Base-by-base conservation (phyloP, 1,284 basidiomycete genomes). In the Athelia psychrophila region DNA sequence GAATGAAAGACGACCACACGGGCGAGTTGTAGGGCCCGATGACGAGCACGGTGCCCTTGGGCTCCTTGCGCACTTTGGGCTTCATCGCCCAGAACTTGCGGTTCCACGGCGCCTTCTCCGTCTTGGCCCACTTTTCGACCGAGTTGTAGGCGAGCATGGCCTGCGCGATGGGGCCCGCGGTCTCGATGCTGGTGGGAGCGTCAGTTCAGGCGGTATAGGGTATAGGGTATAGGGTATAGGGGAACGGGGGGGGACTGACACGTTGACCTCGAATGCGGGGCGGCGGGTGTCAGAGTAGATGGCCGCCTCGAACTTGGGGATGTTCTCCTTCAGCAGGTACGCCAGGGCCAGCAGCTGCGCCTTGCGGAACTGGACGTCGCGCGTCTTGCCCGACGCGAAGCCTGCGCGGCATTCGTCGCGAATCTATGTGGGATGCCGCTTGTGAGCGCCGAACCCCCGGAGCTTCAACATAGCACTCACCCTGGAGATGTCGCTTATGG, bases 301-400 rank as follows among this genome's bases (percentile, higher is more conserved):
- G 3, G 81, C 75, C 27, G 74, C 71, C 56, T 73, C 64, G 57
- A 85, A 70, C 13, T 64, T 67, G 9, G 70, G 61, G 35, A 67
- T 59, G 64, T 86, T 83, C 56, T 86, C 83, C 51, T 80, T 70
- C 51, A 85, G 57, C 60, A 86, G 63, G 56, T 75, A 83, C 6
- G 76, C 78, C 36, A 88, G 71, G 65, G 82, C 79, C 59, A 81
- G 77, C 51, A 87, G 74, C 67, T 86, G 82, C 55, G 75, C 75
- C 55, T 80, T 73, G 44, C 85, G 71, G 63, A 81, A 86, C 30
- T 71, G 71, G 50, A 84, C 60, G n/a, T 75, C 64, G 25, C 73
- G 71, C 3, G 82, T 82, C 53, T 69, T 74, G 18, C 77, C 75
- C 9, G 75, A 68, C 18, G 68, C 64, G 68, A 83, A 86, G 13